phyloP scores from a whole-genome alignment of 768 basidiomycete species.

The Hydnomerulius pinastri region DNA sequence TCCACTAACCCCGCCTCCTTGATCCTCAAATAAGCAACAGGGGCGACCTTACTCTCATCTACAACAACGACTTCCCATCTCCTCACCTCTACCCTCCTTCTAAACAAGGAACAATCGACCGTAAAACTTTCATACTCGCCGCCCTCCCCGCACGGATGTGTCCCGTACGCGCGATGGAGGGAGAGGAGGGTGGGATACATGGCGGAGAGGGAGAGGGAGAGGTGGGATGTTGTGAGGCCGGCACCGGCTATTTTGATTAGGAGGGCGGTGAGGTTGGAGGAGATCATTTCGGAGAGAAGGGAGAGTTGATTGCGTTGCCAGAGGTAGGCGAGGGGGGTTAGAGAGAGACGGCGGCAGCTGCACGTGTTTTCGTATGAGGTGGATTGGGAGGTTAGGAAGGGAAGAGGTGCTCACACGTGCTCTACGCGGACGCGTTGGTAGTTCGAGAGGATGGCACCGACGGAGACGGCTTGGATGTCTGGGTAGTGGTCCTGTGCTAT shows the following conservation, averaged over 20 bases:
- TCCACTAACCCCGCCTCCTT: constrained; percentile 62
- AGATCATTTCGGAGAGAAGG: constrained; percentile 85
- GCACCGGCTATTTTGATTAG: constrained; percentile 97
- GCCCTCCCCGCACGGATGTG: constrained; percentile 95
- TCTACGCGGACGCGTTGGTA: constrained; percentile 97
- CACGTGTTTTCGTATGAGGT: too few species aligned
- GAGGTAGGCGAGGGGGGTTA: constrained; percentile 84
- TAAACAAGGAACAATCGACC: constrained; percentile 87
- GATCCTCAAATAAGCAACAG: constrained; percentile 89
- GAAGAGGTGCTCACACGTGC: constrained; percentile 72
- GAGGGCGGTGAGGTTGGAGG: constrained; percentile 73
- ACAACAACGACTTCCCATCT: constrained; percentile 74
- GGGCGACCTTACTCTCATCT: constrained; percentile 80
- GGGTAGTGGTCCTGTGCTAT: constrained; percentile 65
- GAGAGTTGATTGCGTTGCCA: constrained; percentile 94
- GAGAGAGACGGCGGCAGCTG: constrained; percentile 78
- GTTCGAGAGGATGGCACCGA: constrained; percentile 96
- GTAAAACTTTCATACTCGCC: constrained; percentile 98
- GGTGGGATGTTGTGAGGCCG: constrained; percentile 74
- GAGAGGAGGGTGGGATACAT: constrained; percentile 74
- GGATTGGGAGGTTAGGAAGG: constrained; percentile 2
- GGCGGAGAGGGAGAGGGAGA: constrained; percentile 72
- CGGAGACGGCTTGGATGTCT: constrained; percentile 83
- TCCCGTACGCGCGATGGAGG: constrained; percentile 80
- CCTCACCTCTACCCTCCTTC: constrained; percentile 66